Percentiles rank a stretch among this genome's conserved stretches.
phyloP scores from a whole-genome alignment of 805 yeast species.

The Yarrowia divulgata region DNA sequence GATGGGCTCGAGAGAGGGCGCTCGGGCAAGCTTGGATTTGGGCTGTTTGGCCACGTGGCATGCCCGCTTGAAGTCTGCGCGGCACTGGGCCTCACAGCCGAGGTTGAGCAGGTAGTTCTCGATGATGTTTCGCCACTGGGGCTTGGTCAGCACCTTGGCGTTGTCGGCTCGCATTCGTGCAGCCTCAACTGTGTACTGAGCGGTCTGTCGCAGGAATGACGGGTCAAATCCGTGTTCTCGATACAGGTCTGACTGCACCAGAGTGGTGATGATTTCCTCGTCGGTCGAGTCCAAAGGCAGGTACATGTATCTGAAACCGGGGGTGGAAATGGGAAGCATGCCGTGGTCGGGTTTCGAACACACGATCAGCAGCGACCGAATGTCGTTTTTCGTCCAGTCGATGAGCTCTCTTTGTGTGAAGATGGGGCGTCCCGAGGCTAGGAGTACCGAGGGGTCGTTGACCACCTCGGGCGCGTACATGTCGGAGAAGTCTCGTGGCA shows the following conservation, averaged over 20 bases:
- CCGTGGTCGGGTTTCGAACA: conserved; percentile 46
- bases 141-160: conserved; percentile 53
- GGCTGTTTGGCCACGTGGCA: conserved; percentile 48
- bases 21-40: conserved; percentile 20
- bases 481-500: conserved; percentile 61
- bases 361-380: conserved; percentile 67
- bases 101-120: conserved; percentile 60
- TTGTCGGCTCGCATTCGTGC: conserved; percentile 50
- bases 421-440: conserved; percentile 57
- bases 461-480: conserved; percentile 66
- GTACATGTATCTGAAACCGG: conserved; percentile 56
- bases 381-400: conserved; percentile 76
- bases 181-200: conserved; percentile 64
- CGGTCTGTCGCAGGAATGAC: conserved; percentile 64
- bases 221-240: conserved; percentile 65
- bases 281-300: conserved; percentile 64
- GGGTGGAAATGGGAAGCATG: conserved; percentile 25
- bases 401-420: conserved; percentile 68
- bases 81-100: conserved; percentile 58
- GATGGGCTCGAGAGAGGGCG: conserved; percentile 35
- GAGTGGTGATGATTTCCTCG: conserved; percentile 55
- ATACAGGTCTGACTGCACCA: conserved; percentile 69
- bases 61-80: conserved; percentile 64
- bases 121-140: conserved; percentile 77
- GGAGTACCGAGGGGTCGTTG: conserved; percentile 53